phyloP scores from a whole-genome alignment of 805 yeast genomes.

The Candida caryicola region DNA sequence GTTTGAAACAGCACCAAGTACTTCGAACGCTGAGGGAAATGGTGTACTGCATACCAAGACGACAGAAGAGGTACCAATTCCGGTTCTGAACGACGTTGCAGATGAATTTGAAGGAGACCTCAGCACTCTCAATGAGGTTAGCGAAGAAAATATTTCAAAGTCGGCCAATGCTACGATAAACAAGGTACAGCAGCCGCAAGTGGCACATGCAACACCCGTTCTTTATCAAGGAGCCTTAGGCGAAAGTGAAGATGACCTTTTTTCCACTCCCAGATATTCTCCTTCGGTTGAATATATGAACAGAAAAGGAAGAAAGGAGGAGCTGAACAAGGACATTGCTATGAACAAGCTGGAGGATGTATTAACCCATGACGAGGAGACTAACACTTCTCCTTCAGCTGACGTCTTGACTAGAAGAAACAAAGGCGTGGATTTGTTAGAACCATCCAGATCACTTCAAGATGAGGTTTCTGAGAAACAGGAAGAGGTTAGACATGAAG shows the following conservation, averaged over 20 bases:
- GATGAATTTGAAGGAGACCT: conserved; percentile 3
- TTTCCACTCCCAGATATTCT: conserved; percentile 2
- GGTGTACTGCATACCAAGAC: too few species aligned
- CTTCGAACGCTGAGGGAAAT: too few species aligned
- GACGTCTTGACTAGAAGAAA: too few species aligned
- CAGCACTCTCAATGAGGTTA: conserved; percentile 6
- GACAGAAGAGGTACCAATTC: neutral
- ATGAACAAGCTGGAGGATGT: too few species aligned
- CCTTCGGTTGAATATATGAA: neutral
- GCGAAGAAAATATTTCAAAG: conserved; percentile 6
- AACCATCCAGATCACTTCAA: too few species aligned
- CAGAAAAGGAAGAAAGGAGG: neutral
- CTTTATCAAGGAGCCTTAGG: neutral
- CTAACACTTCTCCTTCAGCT: too few species aligned
- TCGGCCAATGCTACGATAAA: neutral
- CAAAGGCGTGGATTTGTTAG: too few species aligned
- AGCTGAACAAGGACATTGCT: too few species aligned
- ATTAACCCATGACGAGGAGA: too few species aligned
- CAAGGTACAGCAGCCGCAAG: neutral
- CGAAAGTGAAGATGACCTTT: conserved; percentile 3
- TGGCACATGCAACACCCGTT: neutral
- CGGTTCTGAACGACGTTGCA: neutral
- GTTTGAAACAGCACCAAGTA: neutral
- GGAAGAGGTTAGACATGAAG: too few species aligned
- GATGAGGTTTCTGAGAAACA: too few species aligned